phyloP scores from a whole-genome alignment of 2,329 filamentous ascomycete species.

The Thielaviopsis ethacetica region DNA sequence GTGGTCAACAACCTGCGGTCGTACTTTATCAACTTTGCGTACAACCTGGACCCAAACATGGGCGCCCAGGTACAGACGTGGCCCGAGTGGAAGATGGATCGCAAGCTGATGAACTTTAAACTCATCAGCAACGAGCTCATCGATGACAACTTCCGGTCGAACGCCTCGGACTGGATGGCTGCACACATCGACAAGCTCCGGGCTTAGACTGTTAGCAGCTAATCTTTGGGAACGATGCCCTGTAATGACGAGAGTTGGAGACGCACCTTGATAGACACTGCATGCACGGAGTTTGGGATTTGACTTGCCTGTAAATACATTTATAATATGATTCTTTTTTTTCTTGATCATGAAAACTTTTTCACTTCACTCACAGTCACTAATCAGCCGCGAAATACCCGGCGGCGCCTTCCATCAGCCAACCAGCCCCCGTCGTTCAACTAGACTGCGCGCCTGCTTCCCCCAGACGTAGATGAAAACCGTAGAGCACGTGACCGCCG shows the following conservation, averaged over 20 bases:
- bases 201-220: background rate
- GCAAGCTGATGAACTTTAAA: conserved; percentile 20
- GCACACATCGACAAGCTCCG: background rate
- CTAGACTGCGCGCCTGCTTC: conserved; percentile 11
- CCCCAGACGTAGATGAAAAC: conserved; percentile 12
- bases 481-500: conserved; percentile 21
- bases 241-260: background rate
- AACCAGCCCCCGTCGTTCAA: background rate
- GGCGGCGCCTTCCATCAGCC: background rate
- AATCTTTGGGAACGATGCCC: conserved; percentile 7
- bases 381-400: background rate
- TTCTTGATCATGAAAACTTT: background rate
- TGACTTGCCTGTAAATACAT: background rate
- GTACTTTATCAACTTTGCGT: conserved; percentile 43
- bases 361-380: background rate
- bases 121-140: conserved; percentile 11
- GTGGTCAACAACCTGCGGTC: conserved; percentile 30
- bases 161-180: conserved; percentile 13
- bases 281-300: background rate
- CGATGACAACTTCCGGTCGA: conserved; percentile 13
- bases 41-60: conserved; percentile 38
- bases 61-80: conserved; percentile 18
- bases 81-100: conserved; percentile 25
- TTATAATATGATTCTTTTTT: background rate
- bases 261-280: background rate